phyloP scores from a whole-genome alignment of 1,284 basidiomycete species.

The Pulveroboletus sp. region DNA sequence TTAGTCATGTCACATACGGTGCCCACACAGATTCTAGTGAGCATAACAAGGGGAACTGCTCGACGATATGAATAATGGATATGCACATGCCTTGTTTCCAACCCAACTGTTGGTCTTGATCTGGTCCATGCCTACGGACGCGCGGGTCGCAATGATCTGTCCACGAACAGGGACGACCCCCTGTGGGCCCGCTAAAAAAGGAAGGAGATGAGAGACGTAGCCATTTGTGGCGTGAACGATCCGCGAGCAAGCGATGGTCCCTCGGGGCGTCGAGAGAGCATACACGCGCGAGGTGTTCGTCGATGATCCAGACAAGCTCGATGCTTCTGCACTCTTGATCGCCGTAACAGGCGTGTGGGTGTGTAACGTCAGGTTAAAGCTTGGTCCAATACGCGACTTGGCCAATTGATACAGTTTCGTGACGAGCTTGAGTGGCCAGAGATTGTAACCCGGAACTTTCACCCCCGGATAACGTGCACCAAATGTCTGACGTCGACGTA shows the following conservation, averaged over 20 bases:
- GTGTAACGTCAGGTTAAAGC: slow-evolving; percentile 55
- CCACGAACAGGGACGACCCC: slow-evolving; percentile 74
- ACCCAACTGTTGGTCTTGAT: slow-evolving; percentile 38
- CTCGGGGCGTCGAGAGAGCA: slow-evolving; percentile 53
- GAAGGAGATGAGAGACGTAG: slow-evolving; percentile 67
- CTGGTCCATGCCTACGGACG: slow-evolving; percentile 44
- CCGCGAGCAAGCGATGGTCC: slow-evolving; percentile 53
- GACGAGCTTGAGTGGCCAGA: slow-evolving; percentile 80
- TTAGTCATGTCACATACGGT: too few relatives aligned
- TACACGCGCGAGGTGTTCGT: slow-evolving; percentile 5
- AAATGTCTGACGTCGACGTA: slow-evolving; percentile 45
- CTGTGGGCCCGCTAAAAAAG: slow-evolving; percentile 51
- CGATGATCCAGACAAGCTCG: not conserved
- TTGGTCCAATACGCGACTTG: slow-evolving; percentile 20
- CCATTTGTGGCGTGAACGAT: slow-evolving; percentile 83
- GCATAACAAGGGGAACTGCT: too few relatives aligned
- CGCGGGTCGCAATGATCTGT: slow-evolving; percentile 67
- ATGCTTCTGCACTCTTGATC: slow-evolving; percentile 30
- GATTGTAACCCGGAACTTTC: slow-evolving; percentile 55
- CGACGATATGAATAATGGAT: too few relatives aligned
- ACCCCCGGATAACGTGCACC: slow-evolving; percentile 57
- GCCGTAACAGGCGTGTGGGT: slow-evolving; percentile 68
- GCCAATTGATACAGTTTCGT: slow-evolving; percentile 59
- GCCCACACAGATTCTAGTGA: too few relatives aligned
- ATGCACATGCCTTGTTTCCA: too few relatives aligned